Evolutionary conservation across 257 asterid genomes (phyloP).

Genomic region (Voacanga thouarsii): DNA sequence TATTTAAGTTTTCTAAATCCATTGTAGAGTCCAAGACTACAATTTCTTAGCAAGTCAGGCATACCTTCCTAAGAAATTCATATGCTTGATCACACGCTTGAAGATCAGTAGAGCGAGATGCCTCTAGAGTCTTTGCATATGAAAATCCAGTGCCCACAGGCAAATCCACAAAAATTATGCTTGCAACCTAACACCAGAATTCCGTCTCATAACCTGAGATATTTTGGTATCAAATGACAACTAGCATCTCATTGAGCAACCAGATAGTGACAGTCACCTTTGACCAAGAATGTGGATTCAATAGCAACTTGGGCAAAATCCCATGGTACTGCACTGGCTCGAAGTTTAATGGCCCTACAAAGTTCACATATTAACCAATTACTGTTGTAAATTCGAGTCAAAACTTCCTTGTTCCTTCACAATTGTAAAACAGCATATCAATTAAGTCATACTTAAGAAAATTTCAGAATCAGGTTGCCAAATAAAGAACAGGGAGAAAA

Average conservation of each 20-base stretch:
- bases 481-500: background rate
- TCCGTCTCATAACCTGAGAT: background rate
- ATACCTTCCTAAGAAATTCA: conserved; percentile 32
- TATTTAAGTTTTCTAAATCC: no score
- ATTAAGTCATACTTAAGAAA: no score
- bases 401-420: background rate
- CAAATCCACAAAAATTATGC: conserved; percentile 24
- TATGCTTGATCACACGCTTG: conserved; percentile 17
- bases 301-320: conserved; percentile 22
- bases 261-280: conserved; percentile 13
- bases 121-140: conserved; percentile 24
- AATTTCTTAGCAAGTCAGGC: background rate
- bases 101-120: conserved; percentile 13
- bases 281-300: conserved; percentile 30
- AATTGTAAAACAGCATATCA: no score
- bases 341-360: conserved; percentile 25
- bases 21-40: background rate
- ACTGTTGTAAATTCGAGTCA: background rate
- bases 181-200: conserved; percentile 19
- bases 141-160: conserved; percentile 36
- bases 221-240: background rate
- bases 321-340: conserved; percentile 21
- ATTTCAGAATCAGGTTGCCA: no score
- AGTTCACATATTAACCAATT: background rate
- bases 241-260: background rate